Evolutionary conservation across 345 rosid genomes (phyloP), one percentile per base, ranked within the genome.

Genomic region (Geranium rotundifolium): DNA sequence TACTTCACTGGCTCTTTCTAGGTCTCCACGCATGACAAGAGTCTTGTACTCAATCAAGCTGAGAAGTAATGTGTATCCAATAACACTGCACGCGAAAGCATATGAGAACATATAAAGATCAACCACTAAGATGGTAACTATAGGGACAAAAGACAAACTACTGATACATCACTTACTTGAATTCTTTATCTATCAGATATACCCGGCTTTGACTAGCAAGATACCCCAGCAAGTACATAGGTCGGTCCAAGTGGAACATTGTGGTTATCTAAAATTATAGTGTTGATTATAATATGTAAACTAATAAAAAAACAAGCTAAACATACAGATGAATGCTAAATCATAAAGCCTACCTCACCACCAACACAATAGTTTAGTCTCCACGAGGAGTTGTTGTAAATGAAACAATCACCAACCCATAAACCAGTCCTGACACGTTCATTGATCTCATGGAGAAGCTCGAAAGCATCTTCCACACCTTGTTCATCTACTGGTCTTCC

Each of bases 401-500:
- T 95, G 73, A 95, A 95, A 81, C 99, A 95, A 75, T 95, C 99
- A 67, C 97, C 99, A 76, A 95, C 99, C 99, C 97, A 95, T 55
- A 90, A 67, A 66, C 99, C 99, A 56, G 99, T 95, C 77, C 96
- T 86, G 60, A 88, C 96, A 71, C 99, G 97, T 73, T 95, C 99
- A 81, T 86, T 92, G 71, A 84, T 83, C 75, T 95, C 97, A 85
- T 90, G 95, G 57, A 95, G 97, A 74, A 95, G 93, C 76, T 90
- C 99, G 76, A 95, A 95, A 55, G 99, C 96, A 83, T 95, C 96
- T 75, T 95, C 99, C 67, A 95, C 92, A 71, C 97, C 99, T 82
- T 90, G 91, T 55, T 90, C 99, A 72, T 90, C 99, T 17, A 84
- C 95, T 65, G 91, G 76, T 75, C 72, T 85, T 73, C 97, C 97